Evolutionary conservation across 2,329 filamentous ascomycete species (phyloP).

Genomic region (Penicillium palitans): DNA sequence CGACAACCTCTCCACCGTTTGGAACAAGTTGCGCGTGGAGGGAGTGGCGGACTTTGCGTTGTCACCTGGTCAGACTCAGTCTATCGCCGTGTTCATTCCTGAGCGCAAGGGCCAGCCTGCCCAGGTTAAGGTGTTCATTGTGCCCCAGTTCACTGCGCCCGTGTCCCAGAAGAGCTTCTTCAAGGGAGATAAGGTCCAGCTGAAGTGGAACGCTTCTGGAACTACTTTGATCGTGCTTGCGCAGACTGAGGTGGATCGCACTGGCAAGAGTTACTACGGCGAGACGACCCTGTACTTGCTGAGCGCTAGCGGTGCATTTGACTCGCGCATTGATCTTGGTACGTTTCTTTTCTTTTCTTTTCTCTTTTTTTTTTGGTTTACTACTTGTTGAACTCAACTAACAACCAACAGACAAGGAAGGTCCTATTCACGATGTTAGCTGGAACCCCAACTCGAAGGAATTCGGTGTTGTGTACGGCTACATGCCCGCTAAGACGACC

Average conservation of each 20-base stretch:
- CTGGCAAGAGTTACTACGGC: slow-evolving; percentile 98
- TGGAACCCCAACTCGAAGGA: slow-evolving; percentile 98
- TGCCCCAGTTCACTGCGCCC: slow-evolving; percentile 78
- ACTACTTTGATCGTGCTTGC: slow-evolving; percentile 91
- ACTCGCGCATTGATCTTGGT: slow-evolving; percentile 81
- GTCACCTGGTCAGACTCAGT: slow-evolving; percentile 84
- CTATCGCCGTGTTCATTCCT: slow-evolving; percentile 90
- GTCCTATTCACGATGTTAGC: slow-evolving; percentile 95
- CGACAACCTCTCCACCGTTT: slow-evolving; percentile 78
- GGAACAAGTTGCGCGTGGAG: slow-evolving; percentile 94
- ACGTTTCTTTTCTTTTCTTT: slow-evolving; percentile 22
- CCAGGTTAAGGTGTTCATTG: slow-evolving; percentile 88
- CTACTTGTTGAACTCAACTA: neutral
- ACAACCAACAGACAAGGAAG: slow-evolving; percentile 73
- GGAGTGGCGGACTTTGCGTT: slow-evolving; percentile 87
- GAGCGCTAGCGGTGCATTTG: slow-evolving; percentile 86
- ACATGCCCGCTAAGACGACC: slow-evolving; percentile 98
- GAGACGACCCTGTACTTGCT: slow-evolving; percentile 96
- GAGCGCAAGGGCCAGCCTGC: slow-evolving; percentile 97
- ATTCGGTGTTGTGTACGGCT: slow-evolving; percentile 96
- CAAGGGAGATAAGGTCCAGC: slow-evolving; percentile 97
- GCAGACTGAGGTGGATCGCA: slow-evolving; percentile 96
- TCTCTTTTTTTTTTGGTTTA: neutral
- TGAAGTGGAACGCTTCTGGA: slow-evolving; percentile 95
- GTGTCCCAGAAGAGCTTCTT: slow-evolving; percentile 98